Conservation (phyloP, 192 early-diverging fungal species). For the Coemansia sp. region DNA sequence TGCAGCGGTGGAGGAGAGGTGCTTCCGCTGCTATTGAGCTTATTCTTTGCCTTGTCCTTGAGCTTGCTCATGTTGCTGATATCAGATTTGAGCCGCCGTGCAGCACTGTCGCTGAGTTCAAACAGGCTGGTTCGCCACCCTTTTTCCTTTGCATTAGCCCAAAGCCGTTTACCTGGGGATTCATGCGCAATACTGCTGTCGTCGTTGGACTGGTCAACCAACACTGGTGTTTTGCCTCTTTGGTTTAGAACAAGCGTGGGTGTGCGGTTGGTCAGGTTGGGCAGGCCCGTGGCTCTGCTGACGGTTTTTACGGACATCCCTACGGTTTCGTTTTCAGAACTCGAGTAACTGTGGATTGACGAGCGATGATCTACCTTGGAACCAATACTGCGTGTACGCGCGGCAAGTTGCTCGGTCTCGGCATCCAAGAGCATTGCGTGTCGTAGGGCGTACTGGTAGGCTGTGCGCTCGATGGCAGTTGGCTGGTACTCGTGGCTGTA, state of each 20-base stretch:
- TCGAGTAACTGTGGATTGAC: constrained; percentile 5
- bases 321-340: neutral
- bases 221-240: too few relatives aligned
- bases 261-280: constrained; percentile 48
- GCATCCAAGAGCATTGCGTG: constrained; percentile 49
- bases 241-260: constrained; percentile 38
- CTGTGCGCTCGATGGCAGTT: constrained; percentile 12
- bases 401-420: constrained; percentile 38
- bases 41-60: constrained; percentile 21
- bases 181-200: too few relatives aligned
- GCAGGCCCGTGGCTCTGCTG: constrained; percentile 35
- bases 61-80: constrained; percentile 19
- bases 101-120: constrained; percentile 38
- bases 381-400: constrained; percentile 24
- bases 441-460: constrained; percentile 52
- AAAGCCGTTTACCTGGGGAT: too few relatives aligned
- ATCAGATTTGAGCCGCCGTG: constrained; percentile 42
- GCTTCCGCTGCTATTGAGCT: constrained; percentile 1
- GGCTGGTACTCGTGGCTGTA: neutral
- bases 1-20: neutral
- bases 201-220: too few relatives aligned
- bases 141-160: constrained; percentile 14
- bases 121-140: constrained; percentile 41
- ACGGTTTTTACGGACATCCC: constrained; percentile 32
- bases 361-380: neutral